A percentile compares a stretch with the other conserved stretches of the same genome.
Evolutionary conservation across 352 stramenopile genomes (phyloP).

Genomic region (Phytophthora colocasiae): DNA sequence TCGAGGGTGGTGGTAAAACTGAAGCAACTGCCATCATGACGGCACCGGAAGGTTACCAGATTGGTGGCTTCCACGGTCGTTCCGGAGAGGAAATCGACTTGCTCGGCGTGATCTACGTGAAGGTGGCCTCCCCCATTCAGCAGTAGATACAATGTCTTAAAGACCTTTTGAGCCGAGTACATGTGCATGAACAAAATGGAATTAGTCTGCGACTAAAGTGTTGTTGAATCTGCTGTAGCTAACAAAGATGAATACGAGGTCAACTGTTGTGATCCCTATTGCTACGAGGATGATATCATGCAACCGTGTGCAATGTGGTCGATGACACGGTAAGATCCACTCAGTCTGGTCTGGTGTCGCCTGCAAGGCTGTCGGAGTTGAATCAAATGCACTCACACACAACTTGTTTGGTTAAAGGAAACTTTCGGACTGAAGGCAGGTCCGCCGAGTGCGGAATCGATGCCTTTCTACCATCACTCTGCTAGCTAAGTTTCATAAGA

Average conservation of each 20-base stretch:
- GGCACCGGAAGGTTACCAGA: conserved; percentile 43
- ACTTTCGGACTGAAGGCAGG: too few relatives aligned
- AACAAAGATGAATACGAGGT: conserved; percentile 21
- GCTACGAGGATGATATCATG: conserved; percentile 4
- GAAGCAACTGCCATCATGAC: conserved; percentile 38
- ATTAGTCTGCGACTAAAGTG: conserved; percentile 1
- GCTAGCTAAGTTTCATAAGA: too few relatives aligned
- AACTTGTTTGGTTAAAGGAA: too few relatives aligned
- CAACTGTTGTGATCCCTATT: conserved; percentile 24
- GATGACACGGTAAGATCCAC: conserved; percentile 12
- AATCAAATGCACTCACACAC: too few relatives aligned
- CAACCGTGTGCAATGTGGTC: conserved; percentile 20
- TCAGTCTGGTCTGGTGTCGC: conserved; percentile 6
- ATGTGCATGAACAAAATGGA: background rate
- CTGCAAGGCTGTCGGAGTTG: too few relatives aligned
- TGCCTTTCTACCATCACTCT: too few relatives aligned
- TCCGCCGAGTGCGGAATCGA: too few relatives aligned
- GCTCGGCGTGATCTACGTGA: conserved; percentile 28
- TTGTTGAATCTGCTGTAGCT: conserved; percentile 18
- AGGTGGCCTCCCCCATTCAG: background rate
- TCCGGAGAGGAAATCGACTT: conserved; percentile 37
- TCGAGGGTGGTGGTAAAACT: conserved; percentile 31
- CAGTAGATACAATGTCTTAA: background rate
- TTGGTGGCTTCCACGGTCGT: conserved; percentile 54
- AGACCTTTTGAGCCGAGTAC: background rate